Percentiles rank a stretch among this genome's conserved stretches.
Evolutionary conservation across 169 alveolate species (phyloP).

Genomic region (Plasmodium gallinaceum): DNA sequence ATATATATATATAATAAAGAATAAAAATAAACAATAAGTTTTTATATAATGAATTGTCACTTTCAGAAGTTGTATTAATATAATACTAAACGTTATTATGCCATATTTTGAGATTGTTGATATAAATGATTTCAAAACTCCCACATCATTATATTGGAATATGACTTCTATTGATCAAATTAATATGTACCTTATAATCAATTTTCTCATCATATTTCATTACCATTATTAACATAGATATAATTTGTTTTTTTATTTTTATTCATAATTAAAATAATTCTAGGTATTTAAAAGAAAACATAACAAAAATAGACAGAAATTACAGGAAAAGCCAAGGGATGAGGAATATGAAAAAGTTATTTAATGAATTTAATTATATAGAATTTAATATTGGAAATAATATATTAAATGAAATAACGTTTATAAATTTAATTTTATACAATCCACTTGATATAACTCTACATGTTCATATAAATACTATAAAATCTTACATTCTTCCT

Average conservation of each 20-base stretch:
- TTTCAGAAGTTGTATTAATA: slow-evolving; percentile 50
- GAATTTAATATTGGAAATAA: slow-evolving; percentile 71
- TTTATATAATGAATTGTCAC: background rate
- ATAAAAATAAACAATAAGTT: background rate
- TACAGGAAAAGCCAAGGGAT: slow-evolving; percentile 54
- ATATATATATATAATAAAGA: no score
- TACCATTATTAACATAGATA: background rate
- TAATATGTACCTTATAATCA: slow-evolving; percentile 21
- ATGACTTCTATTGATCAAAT: slow-evolving; percentile 65
- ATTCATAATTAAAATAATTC: background rate
- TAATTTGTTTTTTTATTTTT: background rate
- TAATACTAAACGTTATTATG: slow-evolving; percentile 65
- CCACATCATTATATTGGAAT: slow-evolving; percentile 68
- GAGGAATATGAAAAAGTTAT: slow-evolving; percentile 59
- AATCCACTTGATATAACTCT: slow-evolving; percentile 61
- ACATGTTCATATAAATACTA: slow-evolving; percentile 61
- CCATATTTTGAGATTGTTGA: slow-evolving; percentile 76
- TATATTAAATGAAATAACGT: slow-evolving; percentile 41
- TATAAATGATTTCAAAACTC: slow-evolving; percentile 65
- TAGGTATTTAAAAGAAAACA: slow-evolving; percentile 50
- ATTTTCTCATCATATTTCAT: background rate
- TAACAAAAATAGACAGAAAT: slow-evolving; percentile 46
- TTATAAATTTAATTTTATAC: slow-evolving; percentile 49
- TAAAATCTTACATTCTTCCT: slow-evolving; percentile 60
- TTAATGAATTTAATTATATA: slow-evolving; percentile 59